Percentiles rank a stretch among this genome's conserved stretches.
These are phyloP conservation scores for Globisporangium alternatum DNA, from an alignment of 352 stramenopile genomes.

Conservation along the genomic window DNA sequence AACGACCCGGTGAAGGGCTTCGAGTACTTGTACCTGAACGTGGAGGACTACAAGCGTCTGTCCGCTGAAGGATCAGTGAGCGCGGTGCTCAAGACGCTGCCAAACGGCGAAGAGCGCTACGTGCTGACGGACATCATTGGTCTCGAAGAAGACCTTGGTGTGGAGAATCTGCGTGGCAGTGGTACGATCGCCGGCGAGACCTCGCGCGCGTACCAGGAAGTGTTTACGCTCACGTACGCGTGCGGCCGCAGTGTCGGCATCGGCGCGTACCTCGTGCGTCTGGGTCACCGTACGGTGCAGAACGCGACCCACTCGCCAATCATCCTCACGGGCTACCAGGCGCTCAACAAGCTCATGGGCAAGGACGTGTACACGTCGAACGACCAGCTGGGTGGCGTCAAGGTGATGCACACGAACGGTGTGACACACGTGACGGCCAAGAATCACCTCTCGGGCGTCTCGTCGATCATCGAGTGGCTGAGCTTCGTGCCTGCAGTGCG, in stretches of 20 bases:
- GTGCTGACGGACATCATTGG: conserved; percentile 98
- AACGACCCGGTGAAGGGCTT: conserved; percentile 97
- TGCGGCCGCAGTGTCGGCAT: conserved; percentile 99
- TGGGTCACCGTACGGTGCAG: conserved; percentile 99
- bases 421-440: conserved; percentile 97
- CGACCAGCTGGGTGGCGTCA: conserved; percentile 98
- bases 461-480: conserved; percentile 97
- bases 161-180: conserved; percentile 99
- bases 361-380: conserved; percentile 99
- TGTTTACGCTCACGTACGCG: conserved; percentile 99
- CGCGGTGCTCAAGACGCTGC: conserved; percentile 62
- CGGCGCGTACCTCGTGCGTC: conserved; percentile 98
- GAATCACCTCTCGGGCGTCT: conserved; percentile 96
- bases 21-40: conserved; percentile 97
- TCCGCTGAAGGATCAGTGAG: conserved; percentile 90
- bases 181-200: conserved; percentile 99
- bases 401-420: conserved; percentile 99
- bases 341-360: conserved; percentile 99
- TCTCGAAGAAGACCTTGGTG: conserved; percentile 96
- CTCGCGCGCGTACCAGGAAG: conserved; percentile 96
- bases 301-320: conserved; percentile 97
- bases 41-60: conserved; percentile 93
- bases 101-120: conserved; percentile 85
- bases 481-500: conserved; percentile 96
- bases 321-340: conserved; percentile 99